These are phyloP conservation scores for Chrysanthemum seticuspe DNA, from an alignment of 129 eudicot species.

Conservation along the genomic window DNA sequence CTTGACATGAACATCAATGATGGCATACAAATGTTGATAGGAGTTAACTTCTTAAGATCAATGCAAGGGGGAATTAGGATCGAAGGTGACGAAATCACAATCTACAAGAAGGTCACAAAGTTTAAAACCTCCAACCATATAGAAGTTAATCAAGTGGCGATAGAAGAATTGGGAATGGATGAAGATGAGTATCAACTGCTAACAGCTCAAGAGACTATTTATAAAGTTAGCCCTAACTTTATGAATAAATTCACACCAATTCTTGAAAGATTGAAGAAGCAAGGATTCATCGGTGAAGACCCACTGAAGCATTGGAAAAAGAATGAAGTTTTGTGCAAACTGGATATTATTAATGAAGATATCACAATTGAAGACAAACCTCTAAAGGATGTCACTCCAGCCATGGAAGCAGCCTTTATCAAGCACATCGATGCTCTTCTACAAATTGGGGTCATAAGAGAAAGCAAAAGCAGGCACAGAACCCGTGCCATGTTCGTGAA, in stretches of 20 bases:
- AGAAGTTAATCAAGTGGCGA: neutral
- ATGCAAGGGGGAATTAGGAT: neutral
- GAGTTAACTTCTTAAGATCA: slow-evolving; percentile 9
- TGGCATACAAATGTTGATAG: slow-evolving; percentile 2
- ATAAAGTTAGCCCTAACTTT: too few species aligned
- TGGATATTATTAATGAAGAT: neutral
- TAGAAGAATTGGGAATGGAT: neutral
- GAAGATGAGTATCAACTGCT: neutral
- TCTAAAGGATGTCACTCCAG: neutral
- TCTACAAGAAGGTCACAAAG: neutral
- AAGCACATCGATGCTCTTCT: neutral
- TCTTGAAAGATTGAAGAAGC: neutral
- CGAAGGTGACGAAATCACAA: neutral
- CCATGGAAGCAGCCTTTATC: too few species aligned
- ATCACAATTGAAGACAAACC: neutral
- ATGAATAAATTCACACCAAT: too few species aligned
- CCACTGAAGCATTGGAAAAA: slow-evolving; percentile 13
- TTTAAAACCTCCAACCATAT: too few species aligned
- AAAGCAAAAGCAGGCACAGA: neutral
- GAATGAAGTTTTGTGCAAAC: neutral
- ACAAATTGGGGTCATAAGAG: neutral
- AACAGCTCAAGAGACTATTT: too few species aligned
- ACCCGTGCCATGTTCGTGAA: too few species aligned
- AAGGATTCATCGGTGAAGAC: neutral
- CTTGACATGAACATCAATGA: neutral